A percentile compares a stretch with the other conserved stretches of the same genome.
phyloP scores from a whole-genome alignment of 2,329 filamentous ascomycete species.

The Cytospora mali region DNA sequence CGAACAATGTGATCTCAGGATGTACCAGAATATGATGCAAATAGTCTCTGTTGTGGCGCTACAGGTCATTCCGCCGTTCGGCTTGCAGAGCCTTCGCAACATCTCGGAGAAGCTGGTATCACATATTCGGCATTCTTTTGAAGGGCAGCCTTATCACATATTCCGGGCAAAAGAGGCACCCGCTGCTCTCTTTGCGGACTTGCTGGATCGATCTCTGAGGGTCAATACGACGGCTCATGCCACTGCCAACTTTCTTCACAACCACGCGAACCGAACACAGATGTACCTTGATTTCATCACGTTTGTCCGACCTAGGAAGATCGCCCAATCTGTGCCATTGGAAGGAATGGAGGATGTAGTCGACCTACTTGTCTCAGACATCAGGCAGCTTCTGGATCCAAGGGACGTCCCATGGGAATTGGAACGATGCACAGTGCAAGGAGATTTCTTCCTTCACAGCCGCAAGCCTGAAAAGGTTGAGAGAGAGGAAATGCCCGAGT shows the following conservation, averaged over 20 bases:
- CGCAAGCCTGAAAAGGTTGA: conserved; percentile 46
- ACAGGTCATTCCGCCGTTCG: conserved; percentile 85
- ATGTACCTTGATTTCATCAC: conserved; percentile 94
- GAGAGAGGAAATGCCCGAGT: conserved; percentile 43
- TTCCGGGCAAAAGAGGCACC: conserved; percentile 85
- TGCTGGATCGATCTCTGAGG: conserved; percentile 83
- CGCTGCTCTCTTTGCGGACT: conserved; percentile 82
- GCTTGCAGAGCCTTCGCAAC: conserved; percentile 82
- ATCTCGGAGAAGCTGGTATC: conserved; percentile 80
- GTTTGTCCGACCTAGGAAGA: conserved; percentile 63
- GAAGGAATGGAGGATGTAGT: conserved; percentile 69
- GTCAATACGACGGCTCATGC: conserved; percentile 95
- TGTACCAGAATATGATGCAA: conserved; percentile 96
- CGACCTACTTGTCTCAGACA: conserved; percentile 63
- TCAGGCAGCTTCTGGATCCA: conserved; percentile 72
- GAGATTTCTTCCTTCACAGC: conserved; percentile 55
- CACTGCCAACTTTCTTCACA: conserved; percentile 88
- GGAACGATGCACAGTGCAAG: conserved; percentile 63
- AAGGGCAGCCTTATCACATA: conserved; percentile 82
- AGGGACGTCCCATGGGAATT: conserved; percentile 66
- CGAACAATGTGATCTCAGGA: conserved; percentile 89
- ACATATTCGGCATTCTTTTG: conserved; percentile 84
- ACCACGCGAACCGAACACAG: conserved; percentile 84
- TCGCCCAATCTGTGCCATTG: conserved; percentile 65
- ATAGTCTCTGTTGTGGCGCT: conserved; percentile 87